Base-by-base conservation (phyloP, 352 stramenopile genomes). In the Pythium volutum region DNA sequence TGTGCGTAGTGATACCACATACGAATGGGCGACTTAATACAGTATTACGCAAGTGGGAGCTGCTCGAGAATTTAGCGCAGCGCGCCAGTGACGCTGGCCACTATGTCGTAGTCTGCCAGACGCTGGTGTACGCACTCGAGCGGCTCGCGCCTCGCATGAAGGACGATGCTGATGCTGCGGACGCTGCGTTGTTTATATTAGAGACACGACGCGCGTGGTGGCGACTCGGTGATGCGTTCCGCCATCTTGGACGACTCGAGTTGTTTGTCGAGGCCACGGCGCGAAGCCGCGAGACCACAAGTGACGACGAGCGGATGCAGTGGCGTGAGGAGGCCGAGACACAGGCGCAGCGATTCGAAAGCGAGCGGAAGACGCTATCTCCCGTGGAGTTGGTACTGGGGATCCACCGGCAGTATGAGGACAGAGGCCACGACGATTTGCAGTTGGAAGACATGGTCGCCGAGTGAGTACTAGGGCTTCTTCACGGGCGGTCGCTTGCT, bases 201-300 rank as follows among this genome's bases (percentile, higher is more conserved):
- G 70, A 77, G 31, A 46, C 45, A 18, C 65, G 59, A 15, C 49
- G 46, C 4, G 64, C 70, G 27, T 92, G 80, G 80, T 79, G 78
- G 69, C 64, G 49, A 20, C 69, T 92, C n/a, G 74, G 73, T 3
- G 80, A 92, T 59, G 60, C 71, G 8, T 87, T 89, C 62, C 77
- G 77, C 0, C 82, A 89, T 47, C 54, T 92, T 20, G 78, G 78
- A 0, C 65, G 75, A 18, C 16, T 87, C 7, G 78, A 86, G 11
- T 51, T 84, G 48, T 87, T 84, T 41, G 52, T 87, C 0, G 71
- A 77, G 22, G 78, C 71, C 12, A 68, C 50, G 10, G 53, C 48
- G 14, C 73, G 73, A 22, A 79, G 66, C 22, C 67, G 48, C 10
- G 20, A 0, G 38, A 43, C 8, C 25, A 46, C 4, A 55, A 63